phyloP scores from a whole-genome alignment of 768 basidiomycete genomes.

The Hypsizygus marmoreus region DNA sequence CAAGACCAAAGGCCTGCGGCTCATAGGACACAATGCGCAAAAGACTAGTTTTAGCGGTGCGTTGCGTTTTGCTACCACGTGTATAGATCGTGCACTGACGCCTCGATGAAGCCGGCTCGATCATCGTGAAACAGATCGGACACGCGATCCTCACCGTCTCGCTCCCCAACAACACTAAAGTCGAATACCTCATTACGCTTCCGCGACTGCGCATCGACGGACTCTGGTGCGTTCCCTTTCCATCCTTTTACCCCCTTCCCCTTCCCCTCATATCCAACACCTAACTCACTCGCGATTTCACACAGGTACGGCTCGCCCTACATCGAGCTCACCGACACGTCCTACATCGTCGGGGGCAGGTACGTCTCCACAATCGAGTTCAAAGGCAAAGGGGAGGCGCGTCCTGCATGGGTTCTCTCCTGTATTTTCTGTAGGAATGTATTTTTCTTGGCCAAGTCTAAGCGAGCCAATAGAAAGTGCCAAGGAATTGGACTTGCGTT shows the following conservation, averaged over 20 bases:
- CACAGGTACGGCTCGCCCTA: slow-evolving; percentile 75
- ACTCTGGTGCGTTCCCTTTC: too few species aligned
- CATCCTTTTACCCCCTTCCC: slow-evolving; percentile 31
- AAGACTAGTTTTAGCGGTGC: slow-evolving; percentile 89
- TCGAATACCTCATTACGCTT: slow-evolving; percentile 85
- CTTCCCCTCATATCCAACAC: background rate
- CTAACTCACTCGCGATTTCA: background rate
- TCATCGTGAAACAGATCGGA: slow-evolving; percentile 93
- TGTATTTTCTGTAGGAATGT: too few species aligned
- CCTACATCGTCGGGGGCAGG: slow-evolving; percentile 63
- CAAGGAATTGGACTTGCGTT: too few species aligned
- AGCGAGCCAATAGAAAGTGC: too few species aligned
- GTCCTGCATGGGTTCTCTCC: slow-evolving; percentile 95
- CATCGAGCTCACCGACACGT: slow-evolving; percentile 85
- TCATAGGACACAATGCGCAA: slow-evolving; percentile 90
- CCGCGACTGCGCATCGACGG: slow-evolving; percentile 93
- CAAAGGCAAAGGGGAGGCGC: slow-evolving; percentile 93
- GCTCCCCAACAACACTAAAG: slow-evolving; percentile 47
- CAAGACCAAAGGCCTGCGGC: slow-evolving; percentile 66
- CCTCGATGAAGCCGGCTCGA: slow-evolving; percentile 52
- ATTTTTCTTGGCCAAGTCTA: too few species aligned
- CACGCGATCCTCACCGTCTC: slow-evolving; percentile 83
- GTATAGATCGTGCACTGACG: background rate
- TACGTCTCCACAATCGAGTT: slow-evolving; percentile 73
- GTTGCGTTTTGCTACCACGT: slow-evolving; percentile 17